Base-by-base conservation (phyloP, 2,329 filamentous ascomycete species). In the Claviceps sp. region DNA sequence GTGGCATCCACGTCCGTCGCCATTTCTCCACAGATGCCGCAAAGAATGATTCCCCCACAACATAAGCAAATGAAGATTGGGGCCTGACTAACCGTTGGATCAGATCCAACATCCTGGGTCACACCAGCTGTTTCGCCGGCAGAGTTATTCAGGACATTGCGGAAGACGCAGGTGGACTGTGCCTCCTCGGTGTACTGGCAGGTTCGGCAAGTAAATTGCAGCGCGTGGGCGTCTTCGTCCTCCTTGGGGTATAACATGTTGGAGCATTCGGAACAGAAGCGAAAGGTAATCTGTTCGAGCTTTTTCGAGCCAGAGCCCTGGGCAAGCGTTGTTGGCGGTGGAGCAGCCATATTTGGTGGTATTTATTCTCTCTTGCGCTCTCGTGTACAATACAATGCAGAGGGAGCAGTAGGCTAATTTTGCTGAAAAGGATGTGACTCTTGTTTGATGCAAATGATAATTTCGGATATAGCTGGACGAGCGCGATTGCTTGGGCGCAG, bases 181-280 rank as follows among this genome's bases (percentile, higher is more conserved):
- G 91, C 90, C 57, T 85, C 81, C 66, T 95, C 89, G 62, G 85
- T 87, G 72, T 89, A 95, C 65, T 89, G 84, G 73, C 93, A 98
- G 53, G 90, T 96, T 61, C 91, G 87, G 76, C 93, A 98, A 57
- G 88, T 89, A 71, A 94, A 98, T 74, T 95, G 85, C 60, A 98
- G 83, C 62, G 83, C 84, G 73, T 87, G 87, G 56, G 82, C 82
- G 56, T 84, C 76, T 56, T 85, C 82, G 70, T 98, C 89, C 75
- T 98, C 94, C 71, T 94, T 93, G 49, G 93, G 93, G 65, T 97
- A 97, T 52, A 98, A 77, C 80, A 98, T 87, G 76, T 98, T 98
- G 62, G 90, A 95, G 74, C 93, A 98, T 77, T 98, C 93, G 61
- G 89, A 89, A 75, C 93, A 98, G 78, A 98, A 98, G 64, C 88